These are phyloP conservation scores for Cynanchum wilfordii DNA, from an alignment of 257 asterid species.

Conservation along the genomic window DNA sequence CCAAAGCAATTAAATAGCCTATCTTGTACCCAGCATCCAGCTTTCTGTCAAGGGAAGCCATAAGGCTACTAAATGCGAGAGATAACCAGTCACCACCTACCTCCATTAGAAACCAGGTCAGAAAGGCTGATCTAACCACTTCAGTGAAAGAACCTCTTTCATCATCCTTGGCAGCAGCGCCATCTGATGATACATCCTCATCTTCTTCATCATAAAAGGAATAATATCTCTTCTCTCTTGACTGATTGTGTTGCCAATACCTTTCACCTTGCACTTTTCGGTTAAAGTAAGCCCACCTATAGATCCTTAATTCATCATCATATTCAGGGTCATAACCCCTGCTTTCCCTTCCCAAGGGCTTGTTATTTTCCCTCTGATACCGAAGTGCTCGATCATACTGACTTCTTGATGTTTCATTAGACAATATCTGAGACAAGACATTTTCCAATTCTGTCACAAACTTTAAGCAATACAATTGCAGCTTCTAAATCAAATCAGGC, in stretches of 20 bases:
- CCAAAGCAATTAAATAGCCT: conserved; percentile 66
- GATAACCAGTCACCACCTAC: conserved; percentile 57
- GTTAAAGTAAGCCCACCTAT: conserved; percentile 61
- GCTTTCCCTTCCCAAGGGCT: conserved; percentile 30
- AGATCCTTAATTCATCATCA: conserved; percentile 45
- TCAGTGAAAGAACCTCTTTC: conserved; percentile 59
- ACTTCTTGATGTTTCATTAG: conserved; percentile 51
- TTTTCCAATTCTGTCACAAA: neutral
- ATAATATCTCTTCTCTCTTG: conserved; percentile 26
- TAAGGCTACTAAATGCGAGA: conserved; percentile 56
- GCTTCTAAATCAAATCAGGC: neutral
- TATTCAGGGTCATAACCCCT: conserved; percentile 41
- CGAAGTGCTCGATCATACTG: conserved; percentile 59
- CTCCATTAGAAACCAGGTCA: conserved; percentile 68
- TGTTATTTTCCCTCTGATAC: conserved; percentile 31
- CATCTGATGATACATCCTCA: conserved; percentile 24
- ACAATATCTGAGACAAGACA: conserved; percentile 46
- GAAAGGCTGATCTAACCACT: conserved; percentile 63
- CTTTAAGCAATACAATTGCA: neutral
- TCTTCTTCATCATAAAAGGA: conserved; percentile 37
- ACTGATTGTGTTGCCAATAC: conserved; percentile 34
- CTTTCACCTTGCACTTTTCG: conserved; percentile 52
- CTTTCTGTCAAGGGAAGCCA: conserved; percentile 63
- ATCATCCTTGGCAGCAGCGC: conserved; percentile 27
- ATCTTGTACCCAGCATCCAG: conserved; percentile 74